Evolutionary conservation across 2,329 filamentous ascomycete species (phyloP), one percentile per base, ranked within the genome.

Genomic region (Fusarium graminum): DNA sequence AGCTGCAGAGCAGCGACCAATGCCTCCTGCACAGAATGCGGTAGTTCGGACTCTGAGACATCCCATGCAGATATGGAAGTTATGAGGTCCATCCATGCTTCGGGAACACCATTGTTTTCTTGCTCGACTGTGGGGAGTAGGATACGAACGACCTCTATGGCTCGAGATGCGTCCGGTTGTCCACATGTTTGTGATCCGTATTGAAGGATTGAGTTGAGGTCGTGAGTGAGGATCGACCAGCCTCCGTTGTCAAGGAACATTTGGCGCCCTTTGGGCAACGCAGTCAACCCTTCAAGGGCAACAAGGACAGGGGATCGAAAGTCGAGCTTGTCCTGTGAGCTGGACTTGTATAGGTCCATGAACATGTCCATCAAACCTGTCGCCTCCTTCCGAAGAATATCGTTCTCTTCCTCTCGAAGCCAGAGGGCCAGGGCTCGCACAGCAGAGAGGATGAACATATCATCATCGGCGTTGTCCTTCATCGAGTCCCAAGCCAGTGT

Each of bases 341-440:
- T 77, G 4, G 71, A 73, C 42, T 79, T 79, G 73, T 91, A 91
- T 1, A 91, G 77, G 13, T 89, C 87, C 51, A 90, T 72, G 30
- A 91, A 80, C 80, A 91, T 84, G 66, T 91, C 89, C 60, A 82
- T 83, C 47, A 91, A 75, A 0, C 87, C 88, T 0, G 83, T 81
- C 12, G 83, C 84, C 69, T 89, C 85, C 46, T 79, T 82, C 12
- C 87, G 79, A 38, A 91, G 72, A 9, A 79, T 76, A 14, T 87
- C 84, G 39, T 87, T 87, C 39, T 91, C 88, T 56, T 92, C 89
- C 63, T 92, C 89, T 9, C 86, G 81, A n/a, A 91, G 78, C 90
- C 90, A 92, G 17, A 91, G 81, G 1, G 87, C 83, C 29, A 91
- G 71, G 0, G 85, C 78, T 42, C 86, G 79, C 22, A 90, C 75